Percentiles rank a stretch among this genome's conserved stretches.
phyloP scores from a whole-genome alignment of 345 rosid species.

The Lagerstroemia speciosa region DNA sequence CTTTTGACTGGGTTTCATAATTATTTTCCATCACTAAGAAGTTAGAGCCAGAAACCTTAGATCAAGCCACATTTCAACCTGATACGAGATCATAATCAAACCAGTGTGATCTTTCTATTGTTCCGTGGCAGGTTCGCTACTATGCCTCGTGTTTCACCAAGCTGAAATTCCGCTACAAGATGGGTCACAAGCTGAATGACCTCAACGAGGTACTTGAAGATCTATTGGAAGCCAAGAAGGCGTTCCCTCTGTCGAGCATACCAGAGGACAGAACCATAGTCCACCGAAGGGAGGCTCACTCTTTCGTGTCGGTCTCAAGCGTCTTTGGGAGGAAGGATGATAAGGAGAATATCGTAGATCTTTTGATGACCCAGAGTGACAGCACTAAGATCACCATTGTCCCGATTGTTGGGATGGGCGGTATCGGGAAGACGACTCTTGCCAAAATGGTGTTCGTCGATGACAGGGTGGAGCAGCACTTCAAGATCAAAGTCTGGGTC shows the following conservation, averaged over 20 bases:
- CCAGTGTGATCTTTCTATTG: neutral
- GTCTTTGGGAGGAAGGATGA: constrained; percentile 19
- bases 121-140: neutral
- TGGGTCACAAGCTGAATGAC: constrained; percentile 7
- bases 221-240: constrained; percentile 2
- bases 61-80: neutral
- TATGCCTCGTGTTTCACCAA: neutral
- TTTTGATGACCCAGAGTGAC: neutral
- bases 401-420: constrained; percentile 21
- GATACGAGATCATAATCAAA: neutral
- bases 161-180: constrained; percentile 3
- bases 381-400: constrained; percentile 8
- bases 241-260: neutral
- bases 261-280: neutral
- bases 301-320: constrained; percentile 8
- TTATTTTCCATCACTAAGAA: neutral
- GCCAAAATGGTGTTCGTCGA: constrained; percentile 19
- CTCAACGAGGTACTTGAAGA: constrained; percentile 8
- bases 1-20: neutral
- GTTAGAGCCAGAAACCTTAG: neutral
- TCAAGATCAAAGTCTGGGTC: constrained; percentile 13
- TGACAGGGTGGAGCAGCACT: constrained; percentile 3
- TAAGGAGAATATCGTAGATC: constrained; percentile 1
- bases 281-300: constrained; percentile 7
- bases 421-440: constrained; percentile 18